Evolutionary conservation across 139 green algal species (phyloP), one percentile per base, ranked within the genome.

Genomic region (Chlamydomonas incerta): DNA sequence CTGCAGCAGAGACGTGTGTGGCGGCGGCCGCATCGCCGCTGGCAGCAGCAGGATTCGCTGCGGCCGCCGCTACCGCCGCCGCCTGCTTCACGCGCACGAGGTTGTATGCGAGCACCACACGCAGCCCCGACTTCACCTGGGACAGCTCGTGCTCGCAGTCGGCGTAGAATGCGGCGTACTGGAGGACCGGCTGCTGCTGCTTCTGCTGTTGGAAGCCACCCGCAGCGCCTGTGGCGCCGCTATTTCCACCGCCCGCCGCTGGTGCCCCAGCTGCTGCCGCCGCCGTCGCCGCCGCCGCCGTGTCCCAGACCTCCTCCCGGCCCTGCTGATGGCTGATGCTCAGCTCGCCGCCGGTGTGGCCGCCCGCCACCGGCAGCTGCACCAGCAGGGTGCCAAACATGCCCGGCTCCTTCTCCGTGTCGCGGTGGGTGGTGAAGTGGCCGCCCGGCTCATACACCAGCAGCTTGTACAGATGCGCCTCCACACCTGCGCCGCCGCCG

Each of bases 91-190:
- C 24, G 1, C n/a, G 63, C 63, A 70, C 63, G 4, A 70, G 63
- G 63, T 70, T 70, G 71, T 82, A 87, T 34, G 50, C 58, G 55
- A 87, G 81, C 71, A 81, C 70, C 35, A 87, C 37, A 5, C 81
- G 81, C 35, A 67, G n/a, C 11, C 81, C 81, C 14, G 50, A 37
- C 29, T 35, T 81, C 21, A 87, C 21, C 52, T 71, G 35, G 28
- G 18, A 50, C 58, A 87, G 71, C 81, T 82, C 58, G 37, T 87
- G 81, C 37, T 87, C 71, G 50, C 81, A 87, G 41, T 87, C 81
- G 29, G 81, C 71, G 63, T 50, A 87, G 70, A 87, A 81, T 2
- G 81, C 81, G 2, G 71, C 71, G 23, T 81, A 87, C 37, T 80
- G 71, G 34, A 87, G 31, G 34, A 3, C 63, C 24, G 60, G 60